These are phyloP conservation scores for Marchantia polymorpha DNA, from an alignment of 225 moss, liverwort and hornwort genomes.

Conservation along the genomic window DNA sequence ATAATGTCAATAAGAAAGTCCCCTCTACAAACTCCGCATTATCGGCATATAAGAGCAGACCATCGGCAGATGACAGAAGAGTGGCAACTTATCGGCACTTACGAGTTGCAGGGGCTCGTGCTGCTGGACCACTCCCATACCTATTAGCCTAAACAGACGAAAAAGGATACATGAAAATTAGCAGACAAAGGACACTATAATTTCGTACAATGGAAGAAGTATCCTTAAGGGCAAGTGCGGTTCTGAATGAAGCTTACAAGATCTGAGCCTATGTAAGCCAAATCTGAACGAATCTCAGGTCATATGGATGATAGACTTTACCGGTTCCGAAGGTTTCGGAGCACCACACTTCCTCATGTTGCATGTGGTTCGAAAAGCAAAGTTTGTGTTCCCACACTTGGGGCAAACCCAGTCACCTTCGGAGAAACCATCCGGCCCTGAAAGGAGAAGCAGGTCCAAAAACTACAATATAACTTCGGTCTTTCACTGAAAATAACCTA, in stretches of 20 bases:
- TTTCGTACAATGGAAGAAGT: no score
- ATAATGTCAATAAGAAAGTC: no score
- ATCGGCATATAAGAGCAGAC: not conserved
- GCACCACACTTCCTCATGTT: conserved; percentile 99
- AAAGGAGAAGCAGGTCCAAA: not conserved
- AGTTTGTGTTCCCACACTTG: conserved; percentile 99
- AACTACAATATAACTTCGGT: not conserved
- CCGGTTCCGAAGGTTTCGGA: conserved; percentile 92
- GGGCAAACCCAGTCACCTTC: conserved; percentile 99
- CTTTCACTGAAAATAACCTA: not conserved
- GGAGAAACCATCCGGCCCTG: conserved; percentile 95
- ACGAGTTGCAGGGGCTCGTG: conserved; percentile 80
- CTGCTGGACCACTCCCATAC: conserved; percentile 75
- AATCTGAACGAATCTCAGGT: not conserved
- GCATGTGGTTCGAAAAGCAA: conserved; percentile 98
- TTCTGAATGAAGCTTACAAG: not conserved
- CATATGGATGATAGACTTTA: conserved; percentile 14
- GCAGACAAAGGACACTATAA: no score
- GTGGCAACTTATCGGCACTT: conserved; percentile 30
- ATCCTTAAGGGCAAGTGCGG: no score
- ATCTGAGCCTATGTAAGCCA: not conserved
- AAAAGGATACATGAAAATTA: not conserved
- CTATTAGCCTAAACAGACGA: conserved; percentile 38
- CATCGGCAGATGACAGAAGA: no score
- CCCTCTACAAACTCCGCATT: not conserved